These are phyloP conservation scores for Tetraselmis striata DNA, from an alignment of 139 green algal genomes.

Conservation along the genomic window DNA sequence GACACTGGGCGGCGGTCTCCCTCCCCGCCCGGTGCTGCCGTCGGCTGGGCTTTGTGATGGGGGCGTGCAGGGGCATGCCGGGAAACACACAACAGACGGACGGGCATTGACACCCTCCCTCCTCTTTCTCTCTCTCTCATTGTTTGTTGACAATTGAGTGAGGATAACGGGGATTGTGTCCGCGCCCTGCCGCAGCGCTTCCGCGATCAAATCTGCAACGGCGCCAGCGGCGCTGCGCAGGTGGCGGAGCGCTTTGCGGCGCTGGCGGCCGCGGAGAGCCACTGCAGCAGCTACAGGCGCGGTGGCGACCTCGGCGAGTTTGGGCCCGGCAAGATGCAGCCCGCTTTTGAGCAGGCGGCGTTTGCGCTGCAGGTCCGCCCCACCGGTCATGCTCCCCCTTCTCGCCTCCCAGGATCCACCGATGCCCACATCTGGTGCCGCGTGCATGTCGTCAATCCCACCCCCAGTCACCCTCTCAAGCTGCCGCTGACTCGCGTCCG, in stretches of 20 bases:
- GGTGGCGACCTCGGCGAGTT: conserved; percentile 15
- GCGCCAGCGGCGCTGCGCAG: background rate
- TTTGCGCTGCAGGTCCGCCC: background rate
- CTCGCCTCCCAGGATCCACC: background rate
- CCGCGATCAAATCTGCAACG: background rate
- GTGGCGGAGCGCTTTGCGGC: conserved; percentile 1
- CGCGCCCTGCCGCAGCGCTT: background rate
- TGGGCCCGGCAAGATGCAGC: conserved; percentile 8
- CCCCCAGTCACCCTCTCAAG: background rate
- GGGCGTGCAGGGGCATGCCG: no score
- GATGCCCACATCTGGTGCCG: background rate
- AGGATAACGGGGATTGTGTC: no score
- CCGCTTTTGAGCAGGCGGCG: conserved; percentile 7
- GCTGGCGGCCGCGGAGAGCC: conserved; percentile 12
- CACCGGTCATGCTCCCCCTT: background rate
- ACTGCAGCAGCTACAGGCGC: conserved; percentile 14
- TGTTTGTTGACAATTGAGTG: no score
- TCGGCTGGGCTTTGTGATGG: no score
- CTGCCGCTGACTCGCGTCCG: no score
- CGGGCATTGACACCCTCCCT: no score
- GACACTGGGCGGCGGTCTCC: no score
- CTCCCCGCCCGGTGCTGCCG: no score
- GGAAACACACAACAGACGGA: no score
- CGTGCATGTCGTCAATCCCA: background rate
- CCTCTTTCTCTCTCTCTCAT: no score